A percentile compares a stretch with the other conserved stretches of the same genome.
Conservation (phyloP, 768 basidiomycete species). For the Boletus eberwhitei region DNA sequence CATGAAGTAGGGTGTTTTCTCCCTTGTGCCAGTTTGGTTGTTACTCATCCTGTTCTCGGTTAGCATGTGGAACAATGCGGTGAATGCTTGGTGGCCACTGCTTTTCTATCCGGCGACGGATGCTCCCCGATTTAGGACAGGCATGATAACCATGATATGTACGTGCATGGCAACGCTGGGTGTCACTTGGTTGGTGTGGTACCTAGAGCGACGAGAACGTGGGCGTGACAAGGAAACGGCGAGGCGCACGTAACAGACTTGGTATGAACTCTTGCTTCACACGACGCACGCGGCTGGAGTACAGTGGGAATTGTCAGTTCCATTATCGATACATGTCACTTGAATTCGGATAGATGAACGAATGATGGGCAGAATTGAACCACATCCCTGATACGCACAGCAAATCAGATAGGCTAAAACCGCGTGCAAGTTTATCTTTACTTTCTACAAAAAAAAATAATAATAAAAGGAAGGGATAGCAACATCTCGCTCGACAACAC, state of each 20-base stretch:
- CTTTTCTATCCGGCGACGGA: constrained; percentile 74
- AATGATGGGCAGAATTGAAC: background rate
- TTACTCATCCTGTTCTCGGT: background rate
- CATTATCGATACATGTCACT: constrained; percentile 11
- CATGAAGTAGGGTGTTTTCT: constrained; percentile 56
- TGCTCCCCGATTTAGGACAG: constrained; percentile 63
- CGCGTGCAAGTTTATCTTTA: background rate
- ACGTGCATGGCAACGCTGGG: constrained; percentile 52
- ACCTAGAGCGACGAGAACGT: constrained; percentile 43
- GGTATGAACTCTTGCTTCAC: background rate
- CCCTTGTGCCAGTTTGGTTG: background rate
- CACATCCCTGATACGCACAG: constrained; percentile 16
- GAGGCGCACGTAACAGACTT: background rate
- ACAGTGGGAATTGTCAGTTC: background rate
- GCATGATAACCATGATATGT: constrained; percentile 67
- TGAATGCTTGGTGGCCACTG: constrained; percentile 70
- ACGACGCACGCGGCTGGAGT: background rate
- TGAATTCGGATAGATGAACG: constrained; percentile 1
- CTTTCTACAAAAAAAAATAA: background rate
- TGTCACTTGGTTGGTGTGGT: constrained; percentile 56
- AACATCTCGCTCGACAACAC: constrained; percentile 16
- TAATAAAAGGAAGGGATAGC: background rate
- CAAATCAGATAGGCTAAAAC: constrained; percentile 6
- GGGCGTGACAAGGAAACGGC: background rate
- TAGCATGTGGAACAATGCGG: constrained; percentile 67